These are phyloP conservation scores for Laetiporus sulphureus DNA, from an alignment of 1,284 basidiomycete species.

Conservation along the genomic window DNA sequence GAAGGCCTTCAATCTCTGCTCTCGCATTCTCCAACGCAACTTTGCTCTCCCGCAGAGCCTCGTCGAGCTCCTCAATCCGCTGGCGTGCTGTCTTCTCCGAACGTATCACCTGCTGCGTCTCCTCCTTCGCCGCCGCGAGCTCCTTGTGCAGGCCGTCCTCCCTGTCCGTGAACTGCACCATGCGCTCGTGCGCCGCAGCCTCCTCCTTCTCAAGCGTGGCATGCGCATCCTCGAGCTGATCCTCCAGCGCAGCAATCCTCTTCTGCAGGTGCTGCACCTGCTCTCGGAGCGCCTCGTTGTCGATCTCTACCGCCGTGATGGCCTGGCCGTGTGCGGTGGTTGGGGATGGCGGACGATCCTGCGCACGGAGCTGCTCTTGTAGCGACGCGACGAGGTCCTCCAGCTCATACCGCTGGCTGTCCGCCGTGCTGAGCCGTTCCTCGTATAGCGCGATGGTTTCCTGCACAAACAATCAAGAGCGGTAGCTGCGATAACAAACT, in stretches of 20 bases:
- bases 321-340: slow-evolving; percentile 33
- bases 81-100: slow-evolving; percentile 56
- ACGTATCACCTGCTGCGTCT: slow-evolving; percentile 56
- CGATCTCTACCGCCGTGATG: slow-evolving; percentile 74
- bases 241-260: slow-evolving; percentile 74
- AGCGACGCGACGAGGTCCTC: slow-evolving; percentile 63
- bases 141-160: slow-evolving; percentile 72
- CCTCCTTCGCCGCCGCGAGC: slow-evolving; percentile 52
- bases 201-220: slow-evolving; percentile 72
- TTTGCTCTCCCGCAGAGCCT: slow-evolving; percentile 85
- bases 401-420: slow-evolving; percentile 71
- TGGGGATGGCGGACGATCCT: slow-evolving; percentile 33
- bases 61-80: slow-evolving; percentile 79
- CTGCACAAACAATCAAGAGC: slow-evolving; percentile 32
- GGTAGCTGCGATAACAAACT: slow-evolving; percentile 1
- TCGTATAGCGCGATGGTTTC: slow-evolving; percentile 93
- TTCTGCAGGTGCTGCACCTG: slow-evolving; percentile 83
- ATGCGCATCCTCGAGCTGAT: slow-evolving; percentile 77
- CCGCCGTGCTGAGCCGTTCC: slow-evolving; percentile 69
- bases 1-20: slow-evolving; percentile 82
- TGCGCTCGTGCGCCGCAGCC: slow-evolving; percentile 52
- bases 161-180: slow-evolving; percentile 70
- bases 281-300: slow-evolving; percentile 87
- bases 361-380: slow-evolving; percentile 47
- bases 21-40: slow-evolving; percentile 86